Conservation (phyloP, 305 asterid genomes). For the Solanum hybrid region DNA sequence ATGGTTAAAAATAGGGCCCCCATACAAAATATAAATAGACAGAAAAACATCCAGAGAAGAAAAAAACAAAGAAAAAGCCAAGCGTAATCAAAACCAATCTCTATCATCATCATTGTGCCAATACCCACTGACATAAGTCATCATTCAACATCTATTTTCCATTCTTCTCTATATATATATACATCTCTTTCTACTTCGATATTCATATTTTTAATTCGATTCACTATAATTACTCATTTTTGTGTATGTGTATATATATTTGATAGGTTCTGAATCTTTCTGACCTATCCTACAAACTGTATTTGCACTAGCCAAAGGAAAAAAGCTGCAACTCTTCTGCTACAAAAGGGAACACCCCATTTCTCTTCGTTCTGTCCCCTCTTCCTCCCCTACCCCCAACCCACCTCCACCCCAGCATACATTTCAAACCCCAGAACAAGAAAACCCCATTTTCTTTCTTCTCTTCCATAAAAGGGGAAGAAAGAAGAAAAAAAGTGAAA, state of each 20-base stretch:
- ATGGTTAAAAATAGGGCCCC: neutral
- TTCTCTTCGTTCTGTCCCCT: slow-evolving; percentile 7
- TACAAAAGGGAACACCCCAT: slow-evolving; percentile 1
- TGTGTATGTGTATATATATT: neutral
- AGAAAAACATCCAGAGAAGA: neutral
- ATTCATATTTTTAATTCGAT: neutral
- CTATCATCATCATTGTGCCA: slow-evolving; percentile 7
- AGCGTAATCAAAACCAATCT: slow-evolving; percentile 1
- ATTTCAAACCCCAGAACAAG: neutral
- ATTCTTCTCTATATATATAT: neutral
- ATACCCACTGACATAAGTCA: slow-evolving; percentile 2
- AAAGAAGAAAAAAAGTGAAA: neutral
- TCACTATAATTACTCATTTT: no score
- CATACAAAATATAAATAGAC: neutral
- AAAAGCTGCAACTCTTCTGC: slow-evolving; percentile 3
- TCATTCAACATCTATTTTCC: slow-evolving; percentile 2
- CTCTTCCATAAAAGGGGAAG: neutral
- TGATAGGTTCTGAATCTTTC: neutral
- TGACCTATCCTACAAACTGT: slow-evolving; percentile 4
- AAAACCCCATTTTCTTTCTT: neutral
- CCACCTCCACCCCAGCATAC: neutral
- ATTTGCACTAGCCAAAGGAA: neutral
- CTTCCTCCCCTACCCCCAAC: neutral
- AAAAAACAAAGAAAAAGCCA: neutral
- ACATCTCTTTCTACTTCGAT: neutral